Evolutionary conservation across 768 basidiomycete genomes (phyloP).

Genomic region (Rhizopogon rudus): DNA sequence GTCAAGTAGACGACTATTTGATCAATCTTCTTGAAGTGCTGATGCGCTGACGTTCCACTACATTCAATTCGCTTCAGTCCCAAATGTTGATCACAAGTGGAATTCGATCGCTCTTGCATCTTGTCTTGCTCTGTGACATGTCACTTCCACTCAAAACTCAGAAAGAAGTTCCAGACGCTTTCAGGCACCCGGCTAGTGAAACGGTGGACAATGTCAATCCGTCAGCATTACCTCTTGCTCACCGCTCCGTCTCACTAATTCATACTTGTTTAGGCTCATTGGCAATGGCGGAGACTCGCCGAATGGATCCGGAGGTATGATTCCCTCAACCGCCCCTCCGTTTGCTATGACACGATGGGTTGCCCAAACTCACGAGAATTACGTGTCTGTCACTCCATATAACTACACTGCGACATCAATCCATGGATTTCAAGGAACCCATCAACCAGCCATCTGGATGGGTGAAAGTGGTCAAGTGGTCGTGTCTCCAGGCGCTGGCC

Average conservation of each 20-base stretch:
- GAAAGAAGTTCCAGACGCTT: constrained; percentile 6
- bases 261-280: constrained; percentile 40
- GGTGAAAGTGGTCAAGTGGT: constrained; percentile 66
- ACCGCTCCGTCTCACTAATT: not conserved
- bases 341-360: constrained; percentile 89
- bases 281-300: constrained; percentile 71
- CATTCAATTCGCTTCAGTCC: not conserved
- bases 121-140: constrained; percentile 12
- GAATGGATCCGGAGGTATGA: constrained; percentile 72
- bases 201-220: constrained; percentile 44
- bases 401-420: constrained; percentile 56
- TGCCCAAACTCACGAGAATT: constrained; percentile 73
- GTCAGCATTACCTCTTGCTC: constrained; percentile 22
- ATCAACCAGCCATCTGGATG: constrained; percentile 90
- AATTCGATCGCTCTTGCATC: constrained; percentile 9
- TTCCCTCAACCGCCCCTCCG: constrained; percentile 70
- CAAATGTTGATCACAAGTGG: not conserved
- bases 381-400: constrained; percentile 68
- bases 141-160: constrained; percentile 8
- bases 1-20: no score
- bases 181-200: constrained; percentile 26
- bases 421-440: constrained; percentile 75
- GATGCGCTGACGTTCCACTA: no score
- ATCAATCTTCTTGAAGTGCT: no score
- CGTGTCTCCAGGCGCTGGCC: constrained; percentile 52